phyloP scores from a whole-genome alignment of 2,329 filamentous ascomycete species.

The Pseudocercospora vitis region DNA sequence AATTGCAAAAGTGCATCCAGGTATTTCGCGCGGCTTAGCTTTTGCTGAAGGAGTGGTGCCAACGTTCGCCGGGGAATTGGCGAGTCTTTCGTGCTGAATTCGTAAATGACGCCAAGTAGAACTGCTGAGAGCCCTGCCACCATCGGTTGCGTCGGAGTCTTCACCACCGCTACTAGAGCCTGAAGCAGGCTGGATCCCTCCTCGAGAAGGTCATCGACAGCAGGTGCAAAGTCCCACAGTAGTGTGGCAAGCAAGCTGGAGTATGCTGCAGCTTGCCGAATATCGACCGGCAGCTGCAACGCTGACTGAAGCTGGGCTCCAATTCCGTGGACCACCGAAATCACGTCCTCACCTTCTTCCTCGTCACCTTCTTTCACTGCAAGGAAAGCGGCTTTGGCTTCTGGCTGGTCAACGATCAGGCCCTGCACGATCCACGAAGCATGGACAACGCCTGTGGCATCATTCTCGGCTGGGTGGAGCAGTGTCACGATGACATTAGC shows the following conservation, averaged over 20 bases:
- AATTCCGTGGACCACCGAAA: conserved; percentile 88
- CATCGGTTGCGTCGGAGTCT: conserved; percentile 59
- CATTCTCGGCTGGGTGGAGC: conserved; percentile 64
- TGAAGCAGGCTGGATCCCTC: conserved; percentile 88
- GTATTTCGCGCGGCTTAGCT: conserved; percentile 83
- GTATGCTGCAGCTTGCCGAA: conserved; percentile 78
- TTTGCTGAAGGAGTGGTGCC: conserved; percentile 72
- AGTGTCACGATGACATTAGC: conserved; percentile 81
- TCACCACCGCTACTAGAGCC: conserved; percentile 40
- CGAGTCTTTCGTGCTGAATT: conserved; percentile 97
- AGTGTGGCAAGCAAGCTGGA: conserved; percentile 85
- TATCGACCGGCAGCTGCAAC: conserved; percentile 67
- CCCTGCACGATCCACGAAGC: conserved; percentile 85
- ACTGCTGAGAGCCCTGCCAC: conserved; percentile 71
- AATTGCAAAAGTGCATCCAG: conserved; percentile 77
- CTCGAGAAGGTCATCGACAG: conserved; percentile 86
- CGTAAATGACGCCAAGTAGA: conserved; percentile 84
- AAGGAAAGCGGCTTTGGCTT: conserved; percentile 78
- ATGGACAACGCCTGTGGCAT: conserved; percentile 89
- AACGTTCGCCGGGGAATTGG: conserved; percentile 79
- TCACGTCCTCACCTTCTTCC: conserved; percentile 85
- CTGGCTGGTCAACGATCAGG: conserved; percentile 73
- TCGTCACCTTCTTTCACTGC: conserved; percentile 85
- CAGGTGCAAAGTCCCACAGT: conserved; percentile 89
- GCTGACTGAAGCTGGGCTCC: conserved; percentile 81